Base-by-base conservation (phyloP, 1,139 yeast genomes). In the Sugiyamaella japonica region DNA sequence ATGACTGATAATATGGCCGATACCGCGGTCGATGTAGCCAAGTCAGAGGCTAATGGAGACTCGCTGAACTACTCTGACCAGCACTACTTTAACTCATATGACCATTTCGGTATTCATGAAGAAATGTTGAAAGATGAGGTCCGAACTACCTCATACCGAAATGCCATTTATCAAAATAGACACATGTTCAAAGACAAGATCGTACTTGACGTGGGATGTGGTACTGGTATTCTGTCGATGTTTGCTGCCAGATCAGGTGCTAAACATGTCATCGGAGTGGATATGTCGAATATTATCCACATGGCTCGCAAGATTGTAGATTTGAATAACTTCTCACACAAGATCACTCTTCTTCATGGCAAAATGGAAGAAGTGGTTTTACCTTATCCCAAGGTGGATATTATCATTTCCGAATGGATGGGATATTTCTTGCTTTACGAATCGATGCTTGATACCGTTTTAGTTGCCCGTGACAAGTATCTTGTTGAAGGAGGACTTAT, bases 201-300 rank as follows among this genome's bases (percentile, higher is more conserved):
- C 58, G 99, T 95, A n/a, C 78, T 95, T 59, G 99, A 95, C 74
- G 99, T 95, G 59, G 99, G 99, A 47, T 93, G 98, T 73, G 99
- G 99, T 64, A 93, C 98, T 10, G 99, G 99, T 63, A 89, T 93
- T 65, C 77, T 93, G 63, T 90, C 97, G 23, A 89, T 93, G 97
- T 93, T 93, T 78, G 98, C 98, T n/a, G 96, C 91, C 50, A 86
- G 86, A 68, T 95, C 97, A 17, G 99, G 98, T 61, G 98, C 98
- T 61, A 89, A 89, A 72, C 97, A 90, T 69, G 98, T 93, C 54
- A 86, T 90, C 71, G 95, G 96, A 45, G 97, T 91, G 52, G 99
- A 95, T 74, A 91, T 91, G 96, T 89, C 97, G 39, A 88, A 89
- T 69, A 93, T 95, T 69, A 91, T 95, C 66, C 95, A 85, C 63